Evolutionary conservation across 371 early-diverging fungal species (phyloP).

Genomic region (Mortierella sp.): DNA sequence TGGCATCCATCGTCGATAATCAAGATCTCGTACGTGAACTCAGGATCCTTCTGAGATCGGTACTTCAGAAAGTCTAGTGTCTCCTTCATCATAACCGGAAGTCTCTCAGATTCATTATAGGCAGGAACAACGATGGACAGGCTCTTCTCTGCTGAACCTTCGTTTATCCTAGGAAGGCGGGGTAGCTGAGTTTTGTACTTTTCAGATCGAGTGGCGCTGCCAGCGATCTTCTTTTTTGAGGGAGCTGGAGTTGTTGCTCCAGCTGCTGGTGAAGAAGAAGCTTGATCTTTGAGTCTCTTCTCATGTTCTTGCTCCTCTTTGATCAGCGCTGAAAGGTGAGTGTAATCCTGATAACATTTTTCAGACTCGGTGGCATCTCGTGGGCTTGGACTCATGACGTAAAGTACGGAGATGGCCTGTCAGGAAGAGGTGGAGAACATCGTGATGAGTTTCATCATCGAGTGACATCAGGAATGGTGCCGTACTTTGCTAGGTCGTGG

Average conservation of each 20-base stretch:
- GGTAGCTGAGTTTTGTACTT: constrained; percentile 36
- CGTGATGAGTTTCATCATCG: too few species aligned
- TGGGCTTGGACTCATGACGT: constrained; percentile 38
- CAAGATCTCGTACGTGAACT: constrained; percentile 84
- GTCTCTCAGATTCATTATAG: constrained; percentile 88
- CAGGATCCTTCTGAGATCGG: constrained; percentile 45
- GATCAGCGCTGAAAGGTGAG: constrained; percentile 33
- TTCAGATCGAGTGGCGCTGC: constrained; percentile 36
- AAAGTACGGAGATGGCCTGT: constrained; percentile 44
- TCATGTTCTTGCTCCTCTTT: constrained; percentile 46
- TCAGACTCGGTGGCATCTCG: constrained; percentile 35
- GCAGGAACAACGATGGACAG: constrained; percentile 91
- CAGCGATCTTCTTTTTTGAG: constrained; percentile 23
- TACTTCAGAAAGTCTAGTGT: constrained; percentile 73
- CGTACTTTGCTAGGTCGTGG: too few species aligned
- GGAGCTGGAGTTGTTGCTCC: constrained; percentile 2
- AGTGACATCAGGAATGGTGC: too few species aligned
- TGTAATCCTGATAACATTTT: constrained; percentile 42
- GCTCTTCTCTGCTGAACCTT: constrained; percentile 16
- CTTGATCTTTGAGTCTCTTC: constrained; percentile 17
- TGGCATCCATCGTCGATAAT: constrained; percentile 92
- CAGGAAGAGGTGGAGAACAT: not conserved
- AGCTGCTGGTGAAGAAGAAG: constrained; percentile 7
- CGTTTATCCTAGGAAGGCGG: constrained; percentile 30
- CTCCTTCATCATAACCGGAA: constrained; percentile 88